Evolutionary conservation across 306 rosid species (phyloP), one percentile per base, ranked within the genome.

Genomic region (Gynostemma pentaphyllum): DNA sequence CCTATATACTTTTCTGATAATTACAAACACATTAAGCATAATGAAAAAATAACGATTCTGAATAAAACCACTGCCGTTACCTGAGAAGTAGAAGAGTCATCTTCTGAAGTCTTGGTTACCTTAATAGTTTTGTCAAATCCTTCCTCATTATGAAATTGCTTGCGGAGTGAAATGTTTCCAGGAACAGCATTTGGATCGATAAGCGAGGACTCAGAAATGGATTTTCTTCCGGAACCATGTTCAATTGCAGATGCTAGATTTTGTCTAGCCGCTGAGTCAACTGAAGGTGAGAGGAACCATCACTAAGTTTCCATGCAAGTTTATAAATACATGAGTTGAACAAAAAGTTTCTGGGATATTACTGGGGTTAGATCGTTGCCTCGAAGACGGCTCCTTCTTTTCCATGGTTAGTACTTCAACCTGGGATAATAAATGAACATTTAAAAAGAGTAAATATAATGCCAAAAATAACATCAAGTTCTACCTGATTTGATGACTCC

Each of bases 401-500:
- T 87, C 97, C 80, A 90, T 73, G 39, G 75, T 70, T 76, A 90
- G 79, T 61, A 81, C 95, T 73, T 85, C 97, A 64, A 87, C 91
- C 96, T 90, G 75, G 45, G 47, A 52, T 37, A 60, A 60, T 34
- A 59, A 48, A 23, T 65, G 67, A 66, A 26, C 49, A 41, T 24
- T 40, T 61, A 26, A 23, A n/a, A 23, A 5, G 37, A 14, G 14
- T 61, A 15, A 40, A 61, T 21, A 41, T 13, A 61, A 23, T 24
- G 22, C 8, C 7, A 14, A 7, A 7, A 39, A 61, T 24, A 24
- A 41, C 22, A 61, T 14, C 8, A 12, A 40, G 15, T 24, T 14
- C 12, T 15, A 90, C 97, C 97, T 87, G 95, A 79, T 90, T 88
- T 70, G 96, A 83, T 45, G 91, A 77, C 67, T 90, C 97, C 73